Evolutionary conservation across 2,329 filamentous ascomycete genomes (phyloP).

Genomic region (Microsporum ferrugineum): DNA sequence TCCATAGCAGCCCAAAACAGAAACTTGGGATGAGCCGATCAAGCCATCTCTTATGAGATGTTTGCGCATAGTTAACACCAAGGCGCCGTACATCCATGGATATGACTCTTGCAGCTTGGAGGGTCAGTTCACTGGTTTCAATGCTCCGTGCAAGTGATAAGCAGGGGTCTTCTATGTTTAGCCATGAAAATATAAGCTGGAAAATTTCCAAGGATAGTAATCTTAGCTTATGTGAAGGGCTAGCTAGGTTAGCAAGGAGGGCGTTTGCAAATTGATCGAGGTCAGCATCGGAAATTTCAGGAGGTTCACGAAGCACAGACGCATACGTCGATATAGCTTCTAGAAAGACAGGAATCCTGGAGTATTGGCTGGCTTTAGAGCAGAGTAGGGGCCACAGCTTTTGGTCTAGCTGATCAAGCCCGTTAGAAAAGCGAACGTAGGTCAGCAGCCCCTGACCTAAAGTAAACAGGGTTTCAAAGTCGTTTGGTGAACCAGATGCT

Average conservation of each 20-base stretch:
- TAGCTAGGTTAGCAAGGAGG: conserved; percentile 62
- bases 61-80: conserved; percentile 49
- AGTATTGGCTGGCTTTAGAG: conserved; percentile 55
- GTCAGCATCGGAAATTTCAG: conserved; percentile 40
- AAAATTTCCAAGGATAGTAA: conserved; percentile 63
- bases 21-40: conserved; percentile 64
- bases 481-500: conserved; percentile 47
- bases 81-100: conserved; percentile 80
- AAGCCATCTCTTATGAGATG: conserved; percentile 53
- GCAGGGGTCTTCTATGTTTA: conserved; percentile 36
- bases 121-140: conserved; percentile 65
- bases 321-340: conserved; percentile 48
- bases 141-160: conserved; percentile 58
- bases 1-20: conserved; percentile 78
- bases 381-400: conserved; percentile 55
- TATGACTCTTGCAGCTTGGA: conserved; percentile 64
- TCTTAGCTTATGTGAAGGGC: conserved; percentile 63
- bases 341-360: conserved; percentile 54
- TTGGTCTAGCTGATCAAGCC: conserved; percentile 47
- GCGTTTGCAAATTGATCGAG: conserved; percentile 52
- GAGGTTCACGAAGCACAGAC: conserved; percentile 19
- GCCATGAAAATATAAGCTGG: conserved; percentile 44
- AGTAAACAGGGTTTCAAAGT: conserved; percentile 59
- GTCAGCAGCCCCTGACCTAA: conserved; percentile 63
- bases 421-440: conserved; percentile 55